Evolutionary conservation across 768 basidiomycete species (phyloP).

Genomic region (Xerocomus brunneocitrinus): DNA sequence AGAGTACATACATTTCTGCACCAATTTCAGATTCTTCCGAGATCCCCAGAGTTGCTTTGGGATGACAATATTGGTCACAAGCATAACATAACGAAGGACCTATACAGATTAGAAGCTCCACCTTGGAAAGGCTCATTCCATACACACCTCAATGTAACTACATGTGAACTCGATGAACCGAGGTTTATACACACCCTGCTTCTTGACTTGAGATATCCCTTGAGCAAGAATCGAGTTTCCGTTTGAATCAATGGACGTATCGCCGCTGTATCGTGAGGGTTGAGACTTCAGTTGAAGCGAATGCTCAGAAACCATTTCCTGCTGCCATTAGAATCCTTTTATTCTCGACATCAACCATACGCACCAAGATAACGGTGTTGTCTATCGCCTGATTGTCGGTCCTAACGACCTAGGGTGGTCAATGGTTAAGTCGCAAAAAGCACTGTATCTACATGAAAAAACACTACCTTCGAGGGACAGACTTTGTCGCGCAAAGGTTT

Average conservation of each 20-base stretch:
- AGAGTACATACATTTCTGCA: constrained; percentile 49
- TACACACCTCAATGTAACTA: constrained; percentile 53
- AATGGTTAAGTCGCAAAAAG: neutral
- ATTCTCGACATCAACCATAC: constrained; percentile 1
- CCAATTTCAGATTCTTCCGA: constrained; percentile 52
- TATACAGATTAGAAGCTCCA: constrained; percentile 23
- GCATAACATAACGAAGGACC: constrained; percentile 66
- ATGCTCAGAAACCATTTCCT: constrained; percentile 78
- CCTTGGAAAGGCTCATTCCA: neutral
- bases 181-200: constrained; percentile 53
- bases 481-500: constrained; percentile 53
- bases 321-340: constrained; percentile 5
- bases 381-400: constrained; percentile 46
- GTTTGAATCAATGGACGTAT: constrained; percentile 51
- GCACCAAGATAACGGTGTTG: constrained; percentile 59
- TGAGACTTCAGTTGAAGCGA: constrained; percentile 57
- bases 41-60: constrained; percentile 80
- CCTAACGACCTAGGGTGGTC: constrained; percentile 34
- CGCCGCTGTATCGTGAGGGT: constrained; percentile 28
- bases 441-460: neutral
- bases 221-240: constrained; percentile 43
- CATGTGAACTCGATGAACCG: constrained; percentile 78
- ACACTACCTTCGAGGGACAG: constrained; percentile 74
- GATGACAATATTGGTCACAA: constrained; percentile 64
- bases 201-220: constrained; percentile 45